Percentiles rank a stretch among this genome's conserved stretches.
These are phyloP conservation scores for Coprinopsis sp. DNA, from an alignment of 768 basidiomycete genomes.

Conservation along the genomic window DNA sequence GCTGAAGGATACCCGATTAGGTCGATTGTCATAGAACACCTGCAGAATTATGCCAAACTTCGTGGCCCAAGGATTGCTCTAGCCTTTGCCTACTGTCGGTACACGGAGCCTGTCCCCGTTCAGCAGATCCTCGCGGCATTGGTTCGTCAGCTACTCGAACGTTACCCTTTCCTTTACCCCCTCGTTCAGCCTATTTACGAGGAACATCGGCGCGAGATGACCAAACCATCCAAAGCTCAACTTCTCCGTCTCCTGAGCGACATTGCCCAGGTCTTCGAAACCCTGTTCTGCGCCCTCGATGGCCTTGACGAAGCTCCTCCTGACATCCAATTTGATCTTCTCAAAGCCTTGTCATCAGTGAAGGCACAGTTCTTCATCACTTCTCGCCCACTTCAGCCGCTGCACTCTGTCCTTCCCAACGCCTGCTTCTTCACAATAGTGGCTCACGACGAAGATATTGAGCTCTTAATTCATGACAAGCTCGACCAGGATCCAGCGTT, in stretches of 20 bases:
- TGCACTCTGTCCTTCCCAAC: neutral
- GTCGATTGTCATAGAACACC: neutral
- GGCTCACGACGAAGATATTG: conserved; percentile 2
- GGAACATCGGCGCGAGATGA: neutral
- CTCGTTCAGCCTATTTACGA: neutral
- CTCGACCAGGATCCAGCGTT: no score
- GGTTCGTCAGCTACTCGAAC: neutral
- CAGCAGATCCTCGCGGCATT: conserved; percentile 1
- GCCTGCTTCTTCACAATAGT: neutral
- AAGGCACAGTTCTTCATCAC: neutral
- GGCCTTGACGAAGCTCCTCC: conserved; percentile 1
- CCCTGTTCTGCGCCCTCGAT: neutral
- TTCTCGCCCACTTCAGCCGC: neutral
- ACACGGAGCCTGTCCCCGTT: neutral
- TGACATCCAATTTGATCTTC: neutral
- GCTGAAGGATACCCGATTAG: neutral
- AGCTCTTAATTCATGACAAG: neutral
- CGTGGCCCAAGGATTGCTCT: neutral
- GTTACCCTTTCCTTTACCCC: neutral
- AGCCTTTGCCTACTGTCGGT: conserved; percentile 1
- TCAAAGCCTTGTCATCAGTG: neutral
- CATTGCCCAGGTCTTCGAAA: neutral
- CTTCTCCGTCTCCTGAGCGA: neutral
- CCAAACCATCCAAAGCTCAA: neutral
- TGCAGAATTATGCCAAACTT: neutral